Conservation (phyloP, 768 basidiomycete genomes). For the Sutorius australiensis region DNA sequence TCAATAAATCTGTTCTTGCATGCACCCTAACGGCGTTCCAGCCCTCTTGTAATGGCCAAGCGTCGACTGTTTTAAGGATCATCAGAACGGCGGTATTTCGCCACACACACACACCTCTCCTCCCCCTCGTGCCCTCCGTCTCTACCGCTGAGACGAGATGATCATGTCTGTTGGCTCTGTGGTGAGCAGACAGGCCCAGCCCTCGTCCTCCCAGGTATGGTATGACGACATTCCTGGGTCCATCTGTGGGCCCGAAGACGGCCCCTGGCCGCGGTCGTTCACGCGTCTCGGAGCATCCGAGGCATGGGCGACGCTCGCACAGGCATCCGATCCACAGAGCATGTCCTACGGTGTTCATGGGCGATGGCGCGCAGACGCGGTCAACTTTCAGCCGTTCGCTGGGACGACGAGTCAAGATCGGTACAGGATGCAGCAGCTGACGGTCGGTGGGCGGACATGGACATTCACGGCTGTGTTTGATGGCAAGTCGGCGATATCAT, state of each 20-base stretch:
- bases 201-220: constrained; percentile 41
- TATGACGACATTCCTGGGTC: constrained; percentile 60
- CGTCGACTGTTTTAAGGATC: constrained; percentile 29
- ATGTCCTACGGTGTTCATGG: constrained; percentile 34
- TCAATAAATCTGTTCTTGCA: constrained; percentile 21
- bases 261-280: constrained; percentile 61
- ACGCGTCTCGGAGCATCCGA: constrained; percentile 47
- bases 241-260: constrained; percentile 60
- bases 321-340: constrained; percentile 50
- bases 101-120: constrained; percentile 4
- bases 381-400: constrained; percentile 66
- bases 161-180: constrained; percentile 16
- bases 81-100: constrained; percentile 1
- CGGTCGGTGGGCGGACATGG: constrained; percentile 56
- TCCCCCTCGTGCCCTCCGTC: not conserved
- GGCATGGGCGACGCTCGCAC: constrained; percentile 50
- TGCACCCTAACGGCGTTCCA: constrained; percentile 19
- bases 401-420: constrained; percentile 58
- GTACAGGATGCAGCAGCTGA: constrained; percentile 54
- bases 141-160: constrained; percentile 10
- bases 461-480: constrained; percentile 69
- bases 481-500: constrained; percentile 39
- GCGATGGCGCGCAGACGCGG: constrained; percentile 48
- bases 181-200: constrained; percentile 10
- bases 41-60: constrained; percentile 24